Base-by-base conservation (phyloP, 2,329 filamentous ascomycete species). In the Kalaharituber pfeilii region DNA sequence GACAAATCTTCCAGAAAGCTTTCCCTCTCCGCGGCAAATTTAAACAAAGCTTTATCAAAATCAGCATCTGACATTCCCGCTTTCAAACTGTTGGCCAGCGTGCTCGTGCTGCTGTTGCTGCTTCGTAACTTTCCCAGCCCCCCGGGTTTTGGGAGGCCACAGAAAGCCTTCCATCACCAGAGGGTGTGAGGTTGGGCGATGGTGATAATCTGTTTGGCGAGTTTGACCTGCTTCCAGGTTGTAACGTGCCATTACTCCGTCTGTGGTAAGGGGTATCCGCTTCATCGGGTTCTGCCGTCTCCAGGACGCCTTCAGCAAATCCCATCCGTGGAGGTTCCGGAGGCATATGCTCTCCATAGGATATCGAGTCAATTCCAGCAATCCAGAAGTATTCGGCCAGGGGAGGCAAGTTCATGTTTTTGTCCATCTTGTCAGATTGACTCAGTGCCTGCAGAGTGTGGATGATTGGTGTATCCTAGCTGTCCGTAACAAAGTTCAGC, bases 21-120 rank as follows among this genome's bases (percentile, higher is more conserved):
- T 64, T 98, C 91, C 60, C 91, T 77, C 71, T 96, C 89, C n/a
- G 82, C 83, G 47, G 91, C 87, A 67, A 98, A 98, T 70, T 95
- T 96, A 64, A 87, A 72, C 62, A 98, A 74, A 25, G 91, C 89
- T 65, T 84, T 81, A 66, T 96, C 91, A 65, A 98, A 98, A 68
- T 96, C 91, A 65, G 85, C 86, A 65, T 94, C 86, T 55, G 70
- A 78, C 27, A 47, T 47, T 13, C 42, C 42, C n/a, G 5, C 42
- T 22, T 47, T 47, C 24, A 47, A 5, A 25, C 42, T 47, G 13
- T 20, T 25, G 15, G 42, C 42, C n/a, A 47, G n/a, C 6, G 42
- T 47, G 24, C 42, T 47, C 11, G 42, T 47, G 24, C 42, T 47
- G 42, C 42, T 47, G 22, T 47, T 47, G 22, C 18, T 47, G 42